Conservation (phyloP, 768 basidiomycete genomes). For the Serpula lacrymans region DNA sequence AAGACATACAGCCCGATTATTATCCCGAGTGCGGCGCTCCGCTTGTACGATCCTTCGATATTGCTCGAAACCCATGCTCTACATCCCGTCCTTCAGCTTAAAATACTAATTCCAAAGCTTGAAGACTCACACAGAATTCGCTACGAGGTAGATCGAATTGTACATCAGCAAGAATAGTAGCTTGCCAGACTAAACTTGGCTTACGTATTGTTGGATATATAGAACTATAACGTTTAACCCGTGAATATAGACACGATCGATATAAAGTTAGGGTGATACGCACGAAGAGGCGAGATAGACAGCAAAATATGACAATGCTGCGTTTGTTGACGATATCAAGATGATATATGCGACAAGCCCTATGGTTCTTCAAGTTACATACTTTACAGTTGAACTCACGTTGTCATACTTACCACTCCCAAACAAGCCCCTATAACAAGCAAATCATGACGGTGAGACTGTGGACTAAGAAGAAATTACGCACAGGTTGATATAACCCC, state of each 20-base stretch:
- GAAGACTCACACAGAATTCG: conserved; percentile 47
- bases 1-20: conserved; percentile 52
- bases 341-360: conserved; percentile 65
- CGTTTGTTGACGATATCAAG: conserved; percentile 53
- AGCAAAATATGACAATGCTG: conserved; percentile 71
- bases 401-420: conserved; percentile 22
- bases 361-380: conserved; percentile 10
- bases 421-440: conserved; percentile 25
- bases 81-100: conserved; percentile 7
- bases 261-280: conserved; percentile 32
- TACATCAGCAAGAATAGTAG: too few species aligned
- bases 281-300: conserved; percentile 69
- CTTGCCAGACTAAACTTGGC: too few species aligned
- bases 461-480: conserved; percentile 13
- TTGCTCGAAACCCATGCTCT: conserved; percentile 74
- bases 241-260: conserved; percentile 4
- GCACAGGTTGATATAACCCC: conserved; percentile 61
- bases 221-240: conserved; percentile 25
- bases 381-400: conserved; percentile 5
- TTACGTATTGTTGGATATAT: conserved; percentile 48
- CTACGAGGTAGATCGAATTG: conserved; percentile 26
- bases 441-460: too few species aligned
- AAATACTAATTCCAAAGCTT: conserved; percentile 1
- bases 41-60: conserved; percentile 72
- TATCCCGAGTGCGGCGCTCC: conserved; percentile 65